phyloP scores from a whole-genome alignment of 169 alveolate genomes.

The Plasmodium relictum region DNA sequence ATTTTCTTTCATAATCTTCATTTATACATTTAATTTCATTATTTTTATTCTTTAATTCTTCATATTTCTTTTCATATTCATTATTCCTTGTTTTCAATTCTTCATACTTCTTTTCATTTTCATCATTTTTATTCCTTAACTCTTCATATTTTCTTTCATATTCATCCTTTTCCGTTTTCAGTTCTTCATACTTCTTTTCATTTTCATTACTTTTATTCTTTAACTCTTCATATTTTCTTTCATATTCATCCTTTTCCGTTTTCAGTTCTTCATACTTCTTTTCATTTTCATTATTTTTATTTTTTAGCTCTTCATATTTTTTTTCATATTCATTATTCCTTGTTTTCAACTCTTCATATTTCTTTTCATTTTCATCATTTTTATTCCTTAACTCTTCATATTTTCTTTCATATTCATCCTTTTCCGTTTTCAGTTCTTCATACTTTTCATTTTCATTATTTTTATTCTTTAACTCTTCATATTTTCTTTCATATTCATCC shows the following conservation, averaged over 20 bases:
- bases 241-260: neutral
- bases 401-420: conserved; percentile 1
- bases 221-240: neutral
- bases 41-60: conserved; percentile 2
- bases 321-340: conserved; percentile 1
- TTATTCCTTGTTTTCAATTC: conserved; percentile 12
- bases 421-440: neutral
- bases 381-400: neutral
- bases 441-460: neutral
- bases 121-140: neutral
- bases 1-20: conserved; percentile 16
- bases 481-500: neutral
- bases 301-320: conserved; percentile 1
- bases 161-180: no score
- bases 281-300: conserved; percentile 7
- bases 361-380: conserved; percentile 18
- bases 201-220: no score
- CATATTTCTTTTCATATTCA: conserved; percentile 10
- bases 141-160: neutral
- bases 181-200: no score
- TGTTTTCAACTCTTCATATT: conserved; percentile 26
- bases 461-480: conserved; percentile 9
- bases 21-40: neutral
- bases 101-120: neutral
- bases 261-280: neutral